phyloP scores from a whole-genome alignment of 2,329 filamentous ascomycete genomes.

The Chlorencoelia australis region DNA sequence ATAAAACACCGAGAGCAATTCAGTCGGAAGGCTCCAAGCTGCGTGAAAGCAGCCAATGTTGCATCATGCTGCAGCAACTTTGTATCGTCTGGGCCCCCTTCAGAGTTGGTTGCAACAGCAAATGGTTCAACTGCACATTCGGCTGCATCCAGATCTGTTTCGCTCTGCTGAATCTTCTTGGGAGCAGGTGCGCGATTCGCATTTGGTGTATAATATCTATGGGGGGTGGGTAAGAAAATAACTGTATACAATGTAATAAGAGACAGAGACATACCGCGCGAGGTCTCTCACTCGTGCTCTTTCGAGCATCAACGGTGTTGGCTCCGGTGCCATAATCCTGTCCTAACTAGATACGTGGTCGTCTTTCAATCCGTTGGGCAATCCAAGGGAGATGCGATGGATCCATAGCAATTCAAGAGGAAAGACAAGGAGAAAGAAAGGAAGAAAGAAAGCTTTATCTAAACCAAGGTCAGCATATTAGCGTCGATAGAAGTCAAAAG shows the following conservation, averaged over 20 bases:
- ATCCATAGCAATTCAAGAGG: no score
- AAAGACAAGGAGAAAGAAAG: no score
- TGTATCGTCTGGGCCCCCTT: slow-evolving; percentile 1
- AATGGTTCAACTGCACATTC: not conserved
- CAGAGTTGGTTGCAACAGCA: not conserved
- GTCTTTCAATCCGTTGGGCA: no score
- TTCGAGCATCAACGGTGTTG: no score
- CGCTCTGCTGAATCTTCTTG: not conserved
- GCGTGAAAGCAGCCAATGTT: slow-evolving; percentile 34
- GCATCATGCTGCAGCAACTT: slow-evolving; percentile 26
- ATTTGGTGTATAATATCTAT: slow-evolving; percentile 8
- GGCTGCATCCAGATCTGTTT: not conserved
- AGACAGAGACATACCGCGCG: not conserved
- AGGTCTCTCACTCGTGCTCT: slow-evolving; percentile 6
- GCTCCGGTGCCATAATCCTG: no score
- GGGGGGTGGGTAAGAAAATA: no score
- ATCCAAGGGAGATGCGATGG: no score
- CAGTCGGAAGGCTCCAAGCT: slow-evolving; percentile 38
- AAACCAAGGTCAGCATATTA: no score
- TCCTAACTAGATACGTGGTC: no score
- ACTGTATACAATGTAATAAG: not conserved
- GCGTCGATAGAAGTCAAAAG: no score
- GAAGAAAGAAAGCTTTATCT: no score
- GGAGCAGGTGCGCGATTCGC: not conserved
- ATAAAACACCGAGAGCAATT: slow-evolving; percentile 36